These are phyloP conservation scores for Rosa rugosa DNA, from an alignment of 306 rosid genomes.

Conservation along the genomic window DNA sequence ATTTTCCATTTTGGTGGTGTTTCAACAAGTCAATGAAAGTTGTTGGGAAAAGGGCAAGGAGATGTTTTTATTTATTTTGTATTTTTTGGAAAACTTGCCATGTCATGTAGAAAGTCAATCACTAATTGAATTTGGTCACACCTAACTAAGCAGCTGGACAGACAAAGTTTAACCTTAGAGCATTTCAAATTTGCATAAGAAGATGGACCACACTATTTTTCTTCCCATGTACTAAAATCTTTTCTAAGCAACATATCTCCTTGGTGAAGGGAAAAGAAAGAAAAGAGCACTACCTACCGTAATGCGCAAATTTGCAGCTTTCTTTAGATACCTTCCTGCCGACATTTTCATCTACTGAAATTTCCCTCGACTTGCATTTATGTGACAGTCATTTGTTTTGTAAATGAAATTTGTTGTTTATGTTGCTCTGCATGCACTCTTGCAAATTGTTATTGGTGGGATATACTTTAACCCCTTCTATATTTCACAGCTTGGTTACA, in stretches of 20 bases:
- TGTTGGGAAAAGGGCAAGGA: not conserved
- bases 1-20: not conserved
- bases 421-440: not conserved
- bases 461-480: constrained; percentile 21
- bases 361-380: not conserved
- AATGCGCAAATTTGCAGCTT: not conserved
- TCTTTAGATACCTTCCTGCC: not conserved
- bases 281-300: not conserved
- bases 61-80: too few species aligned
- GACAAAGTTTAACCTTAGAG: not conserved
- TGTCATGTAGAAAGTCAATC: not conserved
- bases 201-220: not conserved
- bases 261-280: not conserved
- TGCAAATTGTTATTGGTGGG: not conserved
- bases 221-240: not conserved
- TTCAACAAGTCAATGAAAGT: not conserved
- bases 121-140: not conserved
- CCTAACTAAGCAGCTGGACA: not conserved
- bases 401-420: not conserved
- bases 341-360: not conserved
- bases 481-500: constrained; percentile 86
- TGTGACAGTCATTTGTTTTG: not conserved
- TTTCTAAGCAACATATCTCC: not conserved
- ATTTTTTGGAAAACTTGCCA: not conserved
- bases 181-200: not conserved